These are phyloP conservation scores for Phytopythium mirpurense DNA, from an alignment of 352 stramenopile genomes.

Conservation along the genomic window DNA sequence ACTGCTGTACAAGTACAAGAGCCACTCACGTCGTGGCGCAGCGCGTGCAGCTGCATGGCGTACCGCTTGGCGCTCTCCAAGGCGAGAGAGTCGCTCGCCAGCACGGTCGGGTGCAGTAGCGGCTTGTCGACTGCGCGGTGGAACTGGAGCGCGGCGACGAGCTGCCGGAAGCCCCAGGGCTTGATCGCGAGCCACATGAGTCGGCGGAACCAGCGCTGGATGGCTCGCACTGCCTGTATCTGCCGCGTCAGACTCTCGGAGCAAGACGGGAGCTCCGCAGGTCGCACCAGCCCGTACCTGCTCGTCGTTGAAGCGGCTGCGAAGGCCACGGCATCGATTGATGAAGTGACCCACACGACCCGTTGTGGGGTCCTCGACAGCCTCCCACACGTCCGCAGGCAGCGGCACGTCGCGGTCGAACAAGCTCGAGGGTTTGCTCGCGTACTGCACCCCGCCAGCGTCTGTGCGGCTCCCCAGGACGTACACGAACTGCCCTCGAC, in stretches of 20 bases:
- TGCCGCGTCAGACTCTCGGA: no score
- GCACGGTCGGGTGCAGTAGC: background rate
- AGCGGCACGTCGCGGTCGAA: conserved; percentile 34
- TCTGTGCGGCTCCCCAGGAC: conserved; percentile 9
- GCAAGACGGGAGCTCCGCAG: no score
- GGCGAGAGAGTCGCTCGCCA: conserved; percentile 9
- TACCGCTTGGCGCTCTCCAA: conserved; percentile 31
- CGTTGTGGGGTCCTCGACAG: conserved; percentile 2
- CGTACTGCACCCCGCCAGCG: conserved; percentile 1
- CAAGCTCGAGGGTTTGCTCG: conserved; percentile 42
- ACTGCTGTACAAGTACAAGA: no score
- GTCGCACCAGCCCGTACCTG: conserved; percentile 9
- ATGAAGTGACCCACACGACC: conserved; percentile 17
- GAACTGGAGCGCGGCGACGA: conserved; percentile 32
- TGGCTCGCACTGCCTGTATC: conserved; percentile 16
- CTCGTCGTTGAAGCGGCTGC: conserved; percentile 32
- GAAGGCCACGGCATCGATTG: conserved; percentile 35
- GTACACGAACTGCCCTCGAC: conserved; percentile 28
- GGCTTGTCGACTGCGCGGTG: conserved; percentile 20
- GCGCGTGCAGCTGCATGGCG: conserved; percentile 38
- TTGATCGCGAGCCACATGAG: conserved; percentile 49
- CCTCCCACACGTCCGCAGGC: conserved; percentile 42
- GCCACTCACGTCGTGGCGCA: conserved; percentile 42
- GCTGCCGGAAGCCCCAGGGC: conserved; percentile 30
- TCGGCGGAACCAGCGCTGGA: conserved; percentile 55